phyloP scores from a whole-genome alignment of 1,284 basidiomycete species.

The Rugosomyces carneus region DNA sequence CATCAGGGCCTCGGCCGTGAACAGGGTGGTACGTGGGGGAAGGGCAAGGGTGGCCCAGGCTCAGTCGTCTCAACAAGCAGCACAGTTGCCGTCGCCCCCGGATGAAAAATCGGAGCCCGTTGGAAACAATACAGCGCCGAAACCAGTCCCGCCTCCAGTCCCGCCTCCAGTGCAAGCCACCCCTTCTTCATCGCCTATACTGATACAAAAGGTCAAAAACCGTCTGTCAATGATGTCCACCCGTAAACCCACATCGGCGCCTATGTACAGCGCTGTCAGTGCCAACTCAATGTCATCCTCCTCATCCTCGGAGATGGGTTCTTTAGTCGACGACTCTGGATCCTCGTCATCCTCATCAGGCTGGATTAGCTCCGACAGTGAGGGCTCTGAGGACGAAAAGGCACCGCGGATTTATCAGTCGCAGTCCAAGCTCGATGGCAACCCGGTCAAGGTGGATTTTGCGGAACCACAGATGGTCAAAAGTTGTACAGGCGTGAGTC shows the following conservation, averaged over 20 bases:
- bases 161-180: conserved; percentile 11
- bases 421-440: conserved; percentile 16
- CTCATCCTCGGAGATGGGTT: conserved; percentile 55
- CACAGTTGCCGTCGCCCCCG: conserved; percentile 35
- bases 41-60: conserved; percentile 46
- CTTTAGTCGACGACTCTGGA: conserved; percentile 57
- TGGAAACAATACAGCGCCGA: conserved; percentile 15
- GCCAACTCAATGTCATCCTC: conserved; percentile 37
- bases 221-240: conserved; percentile 45
- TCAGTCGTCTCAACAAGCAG: conserved; percentile 22
- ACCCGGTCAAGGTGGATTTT: conserved; percentile 8
- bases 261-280: conserved; percentile 34
- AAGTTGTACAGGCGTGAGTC: conserved; percentile 22
- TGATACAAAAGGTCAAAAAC: conserved; percentile 48
- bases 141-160: too few species aligned
- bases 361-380: conserved; percentile 38
- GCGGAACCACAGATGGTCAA: conserved; percentile 14
- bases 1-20: conserved; percentile 47
- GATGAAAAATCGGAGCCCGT: conserved; percentile 24
- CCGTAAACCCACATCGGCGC: conserved; percentile 27
- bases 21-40: conserved; percentile 50
- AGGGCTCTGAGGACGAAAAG: conserved; percentile 41
- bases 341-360: conserved; percentile 50
- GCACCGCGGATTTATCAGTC: conserved; percentile 20
- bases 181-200: conserved; percentile 30